Evolutionary conservation across 306 rosid genomes (phyloP).

Genomic region (Aeschynomene evenia): DNA sequence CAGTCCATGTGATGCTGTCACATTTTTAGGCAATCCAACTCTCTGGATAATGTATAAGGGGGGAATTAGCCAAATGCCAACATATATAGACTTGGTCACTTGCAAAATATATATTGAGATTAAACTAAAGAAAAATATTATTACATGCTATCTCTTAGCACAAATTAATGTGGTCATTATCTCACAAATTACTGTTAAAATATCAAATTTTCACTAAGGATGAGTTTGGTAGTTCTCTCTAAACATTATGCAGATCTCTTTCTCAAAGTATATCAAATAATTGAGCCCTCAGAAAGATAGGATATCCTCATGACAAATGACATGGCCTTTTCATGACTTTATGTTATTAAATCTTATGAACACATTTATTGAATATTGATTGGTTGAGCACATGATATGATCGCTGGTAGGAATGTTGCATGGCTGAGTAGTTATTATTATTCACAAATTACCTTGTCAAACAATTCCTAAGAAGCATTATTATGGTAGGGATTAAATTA

Average conservation of each 20-base stretch:
- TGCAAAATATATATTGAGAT: too few species aligned
- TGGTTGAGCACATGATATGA: not conserved
- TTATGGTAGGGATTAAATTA: not conserved
- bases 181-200: too few species aligned
- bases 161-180: not conserved
- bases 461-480: not conserved
- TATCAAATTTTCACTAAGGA: too few species aligned
- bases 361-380: not conserved
- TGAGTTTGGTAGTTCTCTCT: not conserved
- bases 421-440: not conserved
- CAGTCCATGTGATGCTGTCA: conserved; percentile 28
- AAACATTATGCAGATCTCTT: too few species aligned
- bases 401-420: not conserved
- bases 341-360: too few species aligned
- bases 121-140: too few species aligned
- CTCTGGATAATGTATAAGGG: not conserved
- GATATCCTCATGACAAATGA: not conserved
- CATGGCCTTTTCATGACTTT: not conserved
- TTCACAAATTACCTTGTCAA: not conserved
- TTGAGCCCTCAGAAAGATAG: not conserved
- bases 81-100: not conserved
- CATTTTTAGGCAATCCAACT: not conserved
- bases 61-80: not conserved
- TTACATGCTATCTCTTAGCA: not conserved
- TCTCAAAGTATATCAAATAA: not conserved